Conservation (phyloP, 2,329 filamentous ascomycete species). For the Calonectria honghensis region DNA sequence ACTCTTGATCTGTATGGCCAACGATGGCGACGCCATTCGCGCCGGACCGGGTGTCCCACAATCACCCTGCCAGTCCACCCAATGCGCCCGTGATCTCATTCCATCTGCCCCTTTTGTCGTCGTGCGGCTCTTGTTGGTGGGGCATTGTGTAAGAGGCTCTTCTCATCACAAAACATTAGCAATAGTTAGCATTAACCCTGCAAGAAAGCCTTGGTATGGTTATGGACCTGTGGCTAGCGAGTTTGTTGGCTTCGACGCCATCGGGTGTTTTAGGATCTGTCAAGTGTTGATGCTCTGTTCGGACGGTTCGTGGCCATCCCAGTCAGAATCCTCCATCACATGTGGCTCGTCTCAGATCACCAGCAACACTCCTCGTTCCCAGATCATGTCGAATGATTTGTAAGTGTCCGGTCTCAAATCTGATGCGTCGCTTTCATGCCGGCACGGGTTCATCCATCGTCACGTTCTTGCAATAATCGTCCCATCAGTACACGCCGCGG, state of each 20-base stretch:
- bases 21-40: constrained; percentile 34
- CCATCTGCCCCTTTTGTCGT: constrained; percentile 46
- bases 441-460: background rate
- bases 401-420: constrained; percentile 4
- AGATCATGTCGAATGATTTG: constrained; percentile 21
- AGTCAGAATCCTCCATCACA: background rate
- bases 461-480: background rate
- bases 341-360: constrained; percentile 20
- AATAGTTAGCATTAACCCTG: constrained; percentile 49
- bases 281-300: background rate
- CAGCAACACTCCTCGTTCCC: background rate
- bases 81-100: constrained; percentile 34
- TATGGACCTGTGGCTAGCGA: constrained; percentile 9
- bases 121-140: constrained; percentile 46
- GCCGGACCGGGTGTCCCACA: constrained; percentile 39
- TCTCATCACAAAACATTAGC: constrained; percentile 49
- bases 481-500: constrained; percentile 14
- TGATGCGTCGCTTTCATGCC: constrained; percentile 9
- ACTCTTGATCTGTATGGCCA: constrained; percentile 37
- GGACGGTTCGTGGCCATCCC: constrained; percentile 16
- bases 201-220: constrained; percentile 34
- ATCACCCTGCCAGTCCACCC: constrained; percentile 45
- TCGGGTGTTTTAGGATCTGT: background rate
- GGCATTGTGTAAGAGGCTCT: constrained; percentile 48
- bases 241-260: constrained; percentile 14